phyloP scores from a whole-genome alignment of 805 yeast genomes.

The Pichia manshurica region DNA sequence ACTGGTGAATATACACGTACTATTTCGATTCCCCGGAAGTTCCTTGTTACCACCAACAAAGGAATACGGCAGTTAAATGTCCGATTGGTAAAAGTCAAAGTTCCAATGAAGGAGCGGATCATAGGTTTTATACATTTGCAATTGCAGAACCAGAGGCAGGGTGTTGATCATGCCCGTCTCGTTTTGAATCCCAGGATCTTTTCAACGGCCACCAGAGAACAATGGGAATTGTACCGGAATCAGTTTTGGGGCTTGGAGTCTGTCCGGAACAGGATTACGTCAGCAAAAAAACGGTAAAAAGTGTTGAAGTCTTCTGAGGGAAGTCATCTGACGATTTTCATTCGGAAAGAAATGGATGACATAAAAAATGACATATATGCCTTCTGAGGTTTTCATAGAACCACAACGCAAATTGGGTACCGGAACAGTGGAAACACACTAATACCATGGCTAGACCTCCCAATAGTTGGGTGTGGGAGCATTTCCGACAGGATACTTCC shows the following conservation, averaged over 20 bases:
- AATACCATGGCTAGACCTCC: constrained; percentile 31
- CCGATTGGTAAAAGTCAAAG: constrained; percentile 59
- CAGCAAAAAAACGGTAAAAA: too few relatives aligned
- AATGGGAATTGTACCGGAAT: constrained; percentile 90
- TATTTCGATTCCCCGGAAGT: constrained; percentile 73
- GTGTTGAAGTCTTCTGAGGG: too few relatives aligned
- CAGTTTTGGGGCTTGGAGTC: constrained; percentile 85
- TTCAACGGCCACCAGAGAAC: constrained; percentile 77
- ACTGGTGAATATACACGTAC: constrained; percentile 89
- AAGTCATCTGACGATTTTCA: too few relatives aligned
- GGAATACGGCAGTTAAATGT: constrained; percentile 82
- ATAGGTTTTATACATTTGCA: neutral
- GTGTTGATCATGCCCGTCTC: constrained; percentile 73
- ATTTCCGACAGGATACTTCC: constrained; percentile 25
- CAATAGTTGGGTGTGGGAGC: constrained; percentile 34
- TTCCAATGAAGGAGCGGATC: constrained; percentile 13
- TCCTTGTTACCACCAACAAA: constrained; percentile 77
- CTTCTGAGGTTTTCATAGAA: neutral
- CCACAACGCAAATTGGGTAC: neutral
- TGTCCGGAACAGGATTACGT: neutral
- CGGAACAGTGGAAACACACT: neutral
- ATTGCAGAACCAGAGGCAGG: constrained; percentile 46
- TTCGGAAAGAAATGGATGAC: too few relatives aligned
- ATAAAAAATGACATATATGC: too few relatives aligned
- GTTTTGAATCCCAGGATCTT: constrained; percentile 78